Conservation (phyloP, 179 eudicot genomes). For the Spergularia azorica region DNA sequence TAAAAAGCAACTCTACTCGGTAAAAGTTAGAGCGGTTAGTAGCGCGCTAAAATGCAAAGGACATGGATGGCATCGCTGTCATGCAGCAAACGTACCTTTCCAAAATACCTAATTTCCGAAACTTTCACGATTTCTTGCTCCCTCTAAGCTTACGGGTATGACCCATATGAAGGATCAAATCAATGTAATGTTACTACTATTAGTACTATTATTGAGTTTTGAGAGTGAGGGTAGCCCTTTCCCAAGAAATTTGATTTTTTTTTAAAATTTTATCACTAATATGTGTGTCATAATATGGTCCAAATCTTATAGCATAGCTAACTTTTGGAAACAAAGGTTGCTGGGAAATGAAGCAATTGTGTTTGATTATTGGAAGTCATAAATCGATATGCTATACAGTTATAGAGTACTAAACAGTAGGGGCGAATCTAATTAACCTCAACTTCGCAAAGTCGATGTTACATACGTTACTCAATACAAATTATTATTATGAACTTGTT, state of each 20-base stretch:
- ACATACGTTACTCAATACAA: too few species aligned
- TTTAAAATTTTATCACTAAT: conserved; percentile 22
- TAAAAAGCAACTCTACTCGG: neutral
- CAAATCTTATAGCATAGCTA: neutral
- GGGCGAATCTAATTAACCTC: too few species aligned
- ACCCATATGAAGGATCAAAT: conserved; percentile 35
- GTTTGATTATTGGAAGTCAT: neutral
- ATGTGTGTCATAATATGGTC: conserved; percentile 7
- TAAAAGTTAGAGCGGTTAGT: neutral
- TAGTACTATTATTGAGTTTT: conserved; percentile 12
- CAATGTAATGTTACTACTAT: conserved; percentile 19
- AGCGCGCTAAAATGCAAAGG: neutral
- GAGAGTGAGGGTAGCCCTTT: conserved; percentile 6
- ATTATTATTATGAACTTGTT: too few species aligned
- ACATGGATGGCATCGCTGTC: conserved; percentile 32
- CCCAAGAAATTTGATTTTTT: conserved; percentile 21
- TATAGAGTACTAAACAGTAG: too few species aligned
- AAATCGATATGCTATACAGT: neutral
- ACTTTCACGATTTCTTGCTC: conserved; percentile 41
- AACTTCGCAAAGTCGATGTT: too few species aligned
- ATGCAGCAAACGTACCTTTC: conserved; percentile 36
- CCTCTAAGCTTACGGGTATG: conserved; percentile 29
- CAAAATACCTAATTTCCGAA: conserved; percentile 40
- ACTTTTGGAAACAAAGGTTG: conserved; percentile 19
- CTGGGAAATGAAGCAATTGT: conserved; percentile 21